A percentile compares a stretch with the other conserved stretches of the same genome.
These are phyloP conservation scores for Ramaria rubella DNA, from an alignment of 768 basidiomycete genomes.

Conservation along the genomic window DNA sequence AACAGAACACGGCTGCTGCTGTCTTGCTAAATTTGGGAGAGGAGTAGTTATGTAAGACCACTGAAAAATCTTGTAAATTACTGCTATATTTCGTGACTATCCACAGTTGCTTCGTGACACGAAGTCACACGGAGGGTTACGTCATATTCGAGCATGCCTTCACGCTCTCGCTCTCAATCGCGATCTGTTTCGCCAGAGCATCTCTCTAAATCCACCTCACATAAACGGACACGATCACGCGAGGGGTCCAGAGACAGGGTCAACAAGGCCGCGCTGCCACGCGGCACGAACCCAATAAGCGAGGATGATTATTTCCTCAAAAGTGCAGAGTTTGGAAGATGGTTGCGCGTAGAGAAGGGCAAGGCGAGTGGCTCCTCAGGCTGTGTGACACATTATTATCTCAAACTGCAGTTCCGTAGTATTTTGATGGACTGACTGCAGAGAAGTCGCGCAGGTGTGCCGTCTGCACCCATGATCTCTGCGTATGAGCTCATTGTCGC, in stretches of 20 bases:
- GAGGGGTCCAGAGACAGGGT: not conserved
- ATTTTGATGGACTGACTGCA: constrained; percentile 79
- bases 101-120: too few relatives aligned
- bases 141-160: too few relatives aligned
- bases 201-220: not conserved
- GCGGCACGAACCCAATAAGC: constrained; percentile 54
- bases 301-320: constrained; percentile 88
- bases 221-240: not conserved
- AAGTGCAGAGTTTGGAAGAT: constrained; percentile 77
- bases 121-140: too few relatives aligned
- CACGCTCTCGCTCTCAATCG: constrained; percentile 11
- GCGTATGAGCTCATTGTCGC: not conserved
- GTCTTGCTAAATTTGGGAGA: too few relatives aligned
- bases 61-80: too few relatives aligned
- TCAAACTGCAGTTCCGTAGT: constrained; percentile 37
- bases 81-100: too few relatives aligned
- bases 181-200: not conserved
- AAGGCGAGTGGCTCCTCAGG: constrained; percentile 38
- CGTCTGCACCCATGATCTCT: too few relatives aligned
- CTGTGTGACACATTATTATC: not conserved
- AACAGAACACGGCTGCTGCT: too few relatives aligned
- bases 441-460: constrained; percentile 72
- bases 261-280: constrained; percentile 36
- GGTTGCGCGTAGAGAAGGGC: constrained; percentile 71
- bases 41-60: too few relatives aligned